These are phyloP conservation scores for Tulasnella sp. DNA, from an alignment of 768 basidiomycete genomes.

Conservation along the genomic window DNA sequence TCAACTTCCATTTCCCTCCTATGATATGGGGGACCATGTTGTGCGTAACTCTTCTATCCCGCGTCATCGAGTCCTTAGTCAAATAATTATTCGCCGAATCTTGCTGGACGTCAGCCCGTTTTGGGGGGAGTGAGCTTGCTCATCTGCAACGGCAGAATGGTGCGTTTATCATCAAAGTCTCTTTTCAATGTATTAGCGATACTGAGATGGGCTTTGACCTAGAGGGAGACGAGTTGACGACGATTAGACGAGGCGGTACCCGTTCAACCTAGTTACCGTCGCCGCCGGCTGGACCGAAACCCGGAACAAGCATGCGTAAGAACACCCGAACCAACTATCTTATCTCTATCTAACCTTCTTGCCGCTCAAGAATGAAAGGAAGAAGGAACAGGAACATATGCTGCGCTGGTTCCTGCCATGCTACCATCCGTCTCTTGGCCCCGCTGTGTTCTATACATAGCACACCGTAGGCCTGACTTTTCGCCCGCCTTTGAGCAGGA, in stretches of 20 bases:
- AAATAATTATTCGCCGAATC: neutral
- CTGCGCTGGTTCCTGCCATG: neutral
- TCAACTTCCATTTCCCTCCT: neutral
- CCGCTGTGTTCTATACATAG: neutral
- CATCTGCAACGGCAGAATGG: no score
- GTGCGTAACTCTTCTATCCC: neutral
- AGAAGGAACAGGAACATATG: neutral
- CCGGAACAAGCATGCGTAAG: neutral
- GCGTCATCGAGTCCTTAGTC: no score
- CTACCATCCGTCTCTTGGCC: neutral
- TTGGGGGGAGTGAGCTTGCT: no score
- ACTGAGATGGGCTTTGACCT: no score
- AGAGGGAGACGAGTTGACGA: no score
- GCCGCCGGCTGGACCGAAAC: no score
- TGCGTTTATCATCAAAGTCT: no score
- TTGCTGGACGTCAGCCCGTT: no score
- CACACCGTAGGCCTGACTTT: neutral
- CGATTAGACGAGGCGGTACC: no score
- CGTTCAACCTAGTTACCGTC: no score
- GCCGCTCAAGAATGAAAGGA: neutral
- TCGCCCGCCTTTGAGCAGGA: no score
- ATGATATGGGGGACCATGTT: neutral
- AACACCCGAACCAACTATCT: neutral
- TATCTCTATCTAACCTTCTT: neutral
- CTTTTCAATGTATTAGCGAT: no score